Evolutionary conservation across 208 protist species (phyloP).

Genomic region (Crithidia mellificae): DNA sequence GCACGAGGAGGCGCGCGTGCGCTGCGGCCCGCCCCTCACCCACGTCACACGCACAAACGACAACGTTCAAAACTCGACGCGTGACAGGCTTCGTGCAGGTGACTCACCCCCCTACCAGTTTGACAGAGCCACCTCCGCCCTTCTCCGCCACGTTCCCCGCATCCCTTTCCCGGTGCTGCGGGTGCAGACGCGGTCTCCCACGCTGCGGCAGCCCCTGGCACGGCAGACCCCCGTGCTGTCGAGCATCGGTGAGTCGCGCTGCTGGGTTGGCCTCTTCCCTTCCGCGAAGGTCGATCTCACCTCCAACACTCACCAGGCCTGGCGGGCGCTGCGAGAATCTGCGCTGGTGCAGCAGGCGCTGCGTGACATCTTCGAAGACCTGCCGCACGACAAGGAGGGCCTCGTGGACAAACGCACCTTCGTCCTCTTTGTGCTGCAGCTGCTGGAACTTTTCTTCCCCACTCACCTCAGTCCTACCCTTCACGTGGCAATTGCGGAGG

Average conservation of each 20-base stretch:
- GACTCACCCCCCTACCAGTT: not conserved
- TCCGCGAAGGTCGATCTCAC: conserved; percentile 39
- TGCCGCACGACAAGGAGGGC: conserved; percentile 54
- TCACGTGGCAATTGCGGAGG: conserved; percentile 78
- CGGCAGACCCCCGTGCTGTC: conserved; percentile 34
- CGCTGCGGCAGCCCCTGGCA: conserved; percentile 24
- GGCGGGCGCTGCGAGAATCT: conserved; percentile 28
- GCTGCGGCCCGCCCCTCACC: conserved; percentile 18
- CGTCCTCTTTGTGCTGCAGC: conserved; percentile 72
- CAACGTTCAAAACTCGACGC: not conserved
- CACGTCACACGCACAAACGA: conserved; percentile 20
- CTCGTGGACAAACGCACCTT: conserved; percentile 64
- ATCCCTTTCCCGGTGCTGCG: conserved; percentile 61
- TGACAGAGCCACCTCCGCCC: conserved; percentile 8
- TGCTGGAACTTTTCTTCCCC: conserved; percentile 86
- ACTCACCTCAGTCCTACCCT: conserved; percentile 35
- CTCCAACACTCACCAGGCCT: conserved; percentile 6
- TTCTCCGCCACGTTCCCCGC: conserved; percentile 39
- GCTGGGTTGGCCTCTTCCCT: conserved; percentile 69
- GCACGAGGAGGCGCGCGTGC: conserved; percentile 59
- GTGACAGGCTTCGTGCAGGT: not conserved
- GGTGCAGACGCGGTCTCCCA: conserved; percentile 43
- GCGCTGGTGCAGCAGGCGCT: conserved; percentile 57
- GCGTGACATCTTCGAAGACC: conserved; percentile 69
- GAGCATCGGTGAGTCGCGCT: conserved; percentile 41